These are phyloP conservation scores for barley (Hordeum vulgare) DNA, from an alignment of 176 grass and related monocot genomes.

Conservation along the genomic window DNA sequence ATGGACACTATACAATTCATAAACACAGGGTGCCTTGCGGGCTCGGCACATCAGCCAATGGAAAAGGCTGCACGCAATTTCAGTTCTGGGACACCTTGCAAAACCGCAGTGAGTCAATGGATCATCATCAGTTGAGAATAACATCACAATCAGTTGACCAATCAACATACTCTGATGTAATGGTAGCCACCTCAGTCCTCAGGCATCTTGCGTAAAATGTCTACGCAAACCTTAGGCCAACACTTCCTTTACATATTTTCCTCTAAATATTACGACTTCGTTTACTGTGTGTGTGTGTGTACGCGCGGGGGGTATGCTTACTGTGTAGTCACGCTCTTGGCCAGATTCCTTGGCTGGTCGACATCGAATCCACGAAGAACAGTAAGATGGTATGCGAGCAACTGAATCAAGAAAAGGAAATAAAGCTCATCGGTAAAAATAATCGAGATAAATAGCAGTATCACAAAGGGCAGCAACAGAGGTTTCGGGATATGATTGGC, in stretches of 20 bases:
- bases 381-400: conserved; percentile 76
- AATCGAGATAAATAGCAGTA: neutral
- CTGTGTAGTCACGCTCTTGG: conserved; percentile 78
- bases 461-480: neutral
- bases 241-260: neutral
- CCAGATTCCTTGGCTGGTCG: conserved; percentile 81
- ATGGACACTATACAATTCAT: neutral
- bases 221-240: neutral
- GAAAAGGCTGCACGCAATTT: neutral
- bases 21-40: neutral
- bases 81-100: neutral
- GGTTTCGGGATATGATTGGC: neutral
- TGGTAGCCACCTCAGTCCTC: neutral
- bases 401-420: conserved; percentile 26
- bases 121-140: neutral
- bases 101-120: neutral
- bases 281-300: neutral
- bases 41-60: neutral
- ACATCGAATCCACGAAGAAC: conserved; percentile 71
- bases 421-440: neutral
- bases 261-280: neutral
- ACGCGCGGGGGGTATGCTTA: neutral
- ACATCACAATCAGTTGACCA: neutral
- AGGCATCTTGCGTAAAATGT: neutral
- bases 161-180: neutral